Evolutionary conservation across 2,329 filamentous ascomycete genomes (phyloP).

Genomic region (Penicillium brasilianum): DNA sequence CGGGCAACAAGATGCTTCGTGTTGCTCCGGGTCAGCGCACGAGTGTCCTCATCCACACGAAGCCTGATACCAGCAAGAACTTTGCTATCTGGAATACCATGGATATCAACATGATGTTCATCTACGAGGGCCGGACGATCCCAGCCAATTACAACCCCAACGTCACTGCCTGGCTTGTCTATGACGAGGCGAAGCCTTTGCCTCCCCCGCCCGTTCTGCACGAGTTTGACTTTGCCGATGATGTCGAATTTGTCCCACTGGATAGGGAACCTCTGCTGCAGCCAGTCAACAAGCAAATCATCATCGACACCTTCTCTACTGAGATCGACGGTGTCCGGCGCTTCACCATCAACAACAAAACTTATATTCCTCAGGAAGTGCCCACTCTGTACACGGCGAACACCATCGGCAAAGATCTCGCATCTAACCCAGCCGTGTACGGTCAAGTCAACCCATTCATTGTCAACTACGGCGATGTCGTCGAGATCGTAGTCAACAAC

Average conservation of each 20-base stretch:
- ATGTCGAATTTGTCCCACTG: slow-evolving; percentile 47
- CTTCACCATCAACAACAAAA: slow-evolving; percentile 76
- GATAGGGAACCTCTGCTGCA: slow-evolving; percentile 34
- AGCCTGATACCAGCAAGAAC: slow-evolving; percentile 64
- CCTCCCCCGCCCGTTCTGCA: slow-evolving; percentile 60
- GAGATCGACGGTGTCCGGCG: slow-evolving; percentile 67
- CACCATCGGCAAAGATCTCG: slow-evolving; percentile 57
- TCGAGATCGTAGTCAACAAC: slow-evolving; percentile 47
- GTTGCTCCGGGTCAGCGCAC: slow-evolving; percentile 70
- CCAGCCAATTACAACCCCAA: slow-evolving; percentile 69
- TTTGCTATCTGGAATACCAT: slow-evolving; percentile 72
- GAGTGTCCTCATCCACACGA: slow-evolving; percentile 62
- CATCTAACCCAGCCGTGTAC: slow-evolving; percentile 66
- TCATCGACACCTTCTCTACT: slow-evolving; percentile 61
- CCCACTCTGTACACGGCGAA: slow-evolving; percentile 80
- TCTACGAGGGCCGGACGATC: slow-evolving; percentile 47
- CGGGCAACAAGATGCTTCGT: slow-evolving; percentile 67
- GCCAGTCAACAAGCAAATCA: slow-evolving; percentile 38
- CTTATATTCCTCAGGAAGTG: slow-evolving; percentile 75
- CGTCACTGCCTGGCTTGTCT: slow-evolving; percentile 55
- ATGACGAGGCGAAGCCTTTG: slow-evolving; percentile 54
- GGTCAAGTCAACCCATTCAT: slow-evolving; percentile 72
- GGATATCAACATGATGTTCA: slow-evolving; percentile 62
- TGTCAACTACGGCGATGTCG: slow-evolving; percentile 63
- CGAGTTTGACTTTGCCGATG: slow-evolving; percentile 72